Percentiles rank a stretch among this genome's conserved stretches.
These are phyloP conservation scores for Asterella californica DNA, from an alignment of 225 moss, liverwort and hornwort genomes.

Conservation along the genomic window DNA sequence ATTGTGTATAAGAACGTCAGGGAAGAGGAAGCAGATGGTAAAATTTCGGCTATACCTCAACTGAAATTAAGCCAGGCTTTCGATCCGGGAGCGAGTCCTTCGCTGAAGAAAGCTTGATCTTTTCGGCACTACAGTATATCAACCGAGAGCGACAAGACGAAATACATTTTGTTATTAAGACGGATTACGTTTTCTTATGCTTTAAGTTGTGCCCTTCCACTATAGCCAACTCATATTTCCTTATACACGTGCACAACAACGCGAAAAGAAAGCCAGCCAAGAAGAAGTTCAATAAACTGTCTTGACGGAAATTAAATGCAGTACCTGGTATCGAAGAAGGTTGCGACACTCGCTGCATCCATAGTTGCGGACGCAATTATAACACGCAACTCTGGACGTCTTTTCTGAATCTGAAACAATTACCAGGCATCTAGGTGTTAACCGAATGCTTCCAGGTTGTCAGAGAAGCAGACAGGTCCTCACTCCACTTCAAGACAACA, in stretches of 20 bases:
- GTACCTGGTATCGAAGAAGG: conserved; percentile 73
- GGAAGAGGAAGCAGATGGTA: background rate
- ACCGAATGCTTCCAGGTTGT: too few relatives aligned
- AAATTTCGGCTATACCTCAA: conserved; percentile 48
- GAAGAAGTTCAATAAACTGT: background rate
- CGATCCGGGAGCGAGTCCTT: conserved; percentile 44
- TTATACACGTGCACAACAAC: background rate
- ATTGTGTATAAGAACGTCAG: background rate
- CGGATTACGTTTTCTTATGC: background rate
- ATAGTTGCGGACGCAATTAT: conserved; percentile 99
- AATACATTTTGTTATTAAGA: background rate
- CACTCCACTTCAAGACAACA: too few relatives aligned
- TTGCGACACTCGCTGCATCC: conserved; percentile 63
- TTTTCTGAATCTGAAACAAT: conserved; percentile 57
- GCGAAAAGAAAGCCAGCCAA: background rate
- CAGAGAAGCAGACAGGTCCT: background rate
- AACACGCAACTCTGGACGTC: conserved; percentile 78
- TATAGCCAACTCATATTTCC: background rate
- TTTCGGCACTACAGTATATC: conserved; percentile 40
- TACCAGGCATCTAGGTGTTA: background rate
- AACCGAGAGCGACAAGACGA: background rate
- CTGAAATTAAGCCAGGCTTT: conserved; percentile 65
- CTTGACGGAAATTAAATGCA: background rate
- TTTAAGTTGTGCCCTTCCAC: background rate
- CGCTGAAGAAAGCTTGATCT: conserved; percentile 37